Evolutionary conservation across 306 rosid species (phyloP).

Genomic region (Astragalus membranaceus): DNA sequence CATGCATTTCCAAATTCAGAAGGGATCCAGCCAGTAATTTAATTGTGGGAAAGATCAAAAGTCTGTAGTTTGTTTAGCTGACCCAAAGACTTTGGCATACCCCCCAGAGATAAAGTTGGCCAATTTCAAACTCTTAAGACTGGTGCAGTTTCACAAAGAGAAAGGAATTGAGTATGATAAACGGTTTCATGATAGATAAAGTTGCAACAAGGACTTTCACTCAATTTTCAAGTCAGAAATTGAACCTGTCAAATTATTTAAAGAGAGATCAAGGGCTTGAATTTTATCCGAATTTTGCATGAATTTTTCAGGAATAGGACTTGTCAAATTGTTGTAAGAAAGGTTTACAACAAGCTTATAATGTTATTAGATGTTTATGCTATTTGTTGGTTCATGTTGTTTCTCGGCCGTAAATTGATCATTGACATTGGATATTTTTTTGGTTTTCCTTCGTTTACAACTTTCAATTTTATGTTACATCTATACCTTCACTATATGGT

Average conservation of each 20-base stretch:
- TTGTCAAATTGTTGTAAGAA: too few relatives aligned
- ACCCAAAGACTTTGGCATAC: slow-evolving; percentile 67
- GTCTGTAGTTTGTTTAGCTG: slow-evolving; percentile 48
- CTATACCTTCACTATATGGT: too few relatives aligned
- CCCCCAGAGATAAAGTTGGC: slow-evolving; percentile 45
- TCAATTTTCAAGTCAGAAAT: slow-evolving; percentile 52
- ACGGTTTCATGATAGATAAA: slow-evolving; percentile 75
- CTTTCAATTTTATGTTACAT: too few relatives aligned
- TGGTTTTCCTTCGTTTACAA: too few relatives aligned
- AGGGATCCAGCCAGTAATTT: too few relatives aligned
- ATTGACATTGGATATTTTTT: too few relatives aligned
- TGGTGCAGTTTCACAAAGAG: slow-evolving; percentile 67
- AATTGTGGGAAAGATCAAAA: slow-evolving; percentile 78
- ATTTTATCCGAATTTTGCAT: slow-evolving; percentile 47
- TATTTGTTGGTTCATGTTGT: too few relatives aligned
- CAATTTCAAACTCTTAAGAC: slow-evolving; percentile 49
- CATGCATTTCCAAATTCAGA: too few relatives aligned
- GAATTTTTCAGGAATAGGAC: slow-evolving; percentile 55
- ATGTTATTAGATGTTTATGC: too few relatives aligned
- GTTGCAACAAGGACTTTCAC: slow-evolving; percentile 53
- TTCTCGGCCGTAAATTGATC: too few relatives aligned
- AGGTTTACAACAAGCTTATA: too few relatives aligned
- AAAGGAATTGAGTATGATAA: slow-evolving; percentile 58
- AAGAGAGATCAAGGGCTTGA: slow-evolving; percentile 71
- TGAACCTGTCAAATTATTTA: slow-evolving; percentile 68